Evolutionary conservation across 306 rosid genomes (phyloP).

Genomic region (Bauhinia variegata): DNA sequence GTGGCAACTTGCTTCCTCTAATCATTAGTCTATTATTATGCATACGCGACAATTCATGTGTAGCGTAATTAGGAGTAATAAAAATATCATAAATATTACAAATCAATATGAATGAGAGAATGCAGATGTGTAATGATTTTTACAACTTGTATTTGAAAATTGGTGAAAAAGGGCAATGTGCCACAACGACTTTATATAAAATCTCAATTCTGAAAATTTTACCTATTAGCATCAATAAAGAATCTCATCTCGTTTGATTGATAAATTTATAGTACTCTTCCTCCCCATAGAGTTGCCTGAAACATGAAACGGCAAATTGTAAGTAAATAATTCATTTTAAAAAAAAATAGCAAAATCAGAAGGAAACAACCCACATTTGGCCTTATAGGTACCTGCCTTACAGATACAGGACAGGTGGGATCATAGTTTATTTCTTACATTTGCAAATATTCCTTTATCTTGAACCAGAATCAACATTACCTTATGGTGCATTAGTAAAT

Average conservation of each 20-base stretch:
- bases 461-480: background rate
- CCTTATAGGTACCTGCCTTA: background rate
- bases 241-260: slow-evolving; percentile 43
- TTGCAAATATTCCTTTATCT: background rate
- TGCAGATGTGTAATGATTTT: no score
- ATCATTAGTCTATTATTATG: no score
- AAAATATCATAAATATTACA: no score
- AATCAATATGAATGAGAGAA: no score
- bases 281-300: slow-evolving; percentile 67
- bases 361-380: background rate
- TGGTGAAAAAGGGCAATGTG: no score
- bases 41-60: no score
- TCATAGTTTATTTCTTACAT: background rate
- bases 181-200: no score
- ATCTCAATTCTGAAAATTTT: background rate
- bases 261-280: slow-evolving; percentile 55
- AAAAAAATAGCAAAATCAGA: background rate
- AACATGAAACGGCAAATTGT: slow-evolving; percentile 23
- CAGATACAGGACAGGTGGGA: background rate
- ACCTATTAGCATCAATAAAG: slow-evolving; percentile 22
- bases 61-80: no score
- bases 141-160: no score
- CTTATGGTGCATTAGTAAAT: background rate
- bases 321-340: background rate
- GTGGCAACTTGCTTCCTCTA: no score